Evolutionary conservation across 2,329 filamentous ascomycete species (phyloP), one percentile per base, ranked within the genome.

Genomic region (Diatrype stigma): DNA sequence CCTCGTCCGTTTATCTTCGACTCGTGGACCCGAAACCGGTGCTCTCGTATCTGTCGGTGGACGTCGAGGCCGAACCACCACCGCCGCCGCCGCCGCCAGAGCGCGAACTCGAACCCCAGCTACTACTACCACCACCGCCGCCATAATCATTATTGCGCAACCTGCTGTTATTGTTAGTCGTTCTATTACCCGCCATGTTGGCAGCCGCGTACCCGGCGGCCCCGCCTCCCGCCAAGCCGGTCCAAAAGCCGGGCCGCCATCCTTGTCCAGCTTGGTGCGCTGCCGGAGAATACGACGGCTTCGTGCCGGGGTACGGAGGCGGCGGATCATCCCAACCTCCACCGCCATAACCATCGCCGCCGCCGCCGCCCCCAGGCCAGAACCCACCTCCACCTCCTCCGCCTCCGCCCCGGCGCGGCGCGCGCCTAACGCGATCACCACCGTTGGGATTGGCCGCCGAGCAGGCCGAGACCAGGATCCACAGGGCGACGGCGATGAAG

Each of bases 161-260:
- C 44, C 59, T 46, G 54, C 59, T 56, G 56, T 57, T 62, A 57
- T 56, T 67, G 63, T 60, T 63, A 66, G 35, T 67, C 68, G 52
- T 73, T 71, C n/a, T 21, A 5, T 23, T 44, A 23, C 11, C 73
- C 5, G 67, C 68, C 49, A 71, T 69, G 40, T 70, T 78, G 0
- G 82, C 82, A 6, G 85, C 84, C 51, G 79, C 65, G 62, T 89
- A 90, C 1, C 77, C 84, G 3, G 85, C 87, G 1, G 87, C 86
- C 5, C 84, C 85, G 42, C 87, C 89, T 16, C 80, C 79, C 0
- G 80, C 77, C n/a, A 81, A 70, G 19, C 87, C 87, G 17, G 74
- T 80, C 87, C 87, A 91, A 69, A 91, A 90, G 1, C 88, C 88
- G 5, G 87, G 87, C 46, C 78, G 76, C 86, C 86, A 90, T 1